Evolutionary conservation across 106 monocot species (phyloP).

Genomic region (Ottelia alismoides): DNA sequence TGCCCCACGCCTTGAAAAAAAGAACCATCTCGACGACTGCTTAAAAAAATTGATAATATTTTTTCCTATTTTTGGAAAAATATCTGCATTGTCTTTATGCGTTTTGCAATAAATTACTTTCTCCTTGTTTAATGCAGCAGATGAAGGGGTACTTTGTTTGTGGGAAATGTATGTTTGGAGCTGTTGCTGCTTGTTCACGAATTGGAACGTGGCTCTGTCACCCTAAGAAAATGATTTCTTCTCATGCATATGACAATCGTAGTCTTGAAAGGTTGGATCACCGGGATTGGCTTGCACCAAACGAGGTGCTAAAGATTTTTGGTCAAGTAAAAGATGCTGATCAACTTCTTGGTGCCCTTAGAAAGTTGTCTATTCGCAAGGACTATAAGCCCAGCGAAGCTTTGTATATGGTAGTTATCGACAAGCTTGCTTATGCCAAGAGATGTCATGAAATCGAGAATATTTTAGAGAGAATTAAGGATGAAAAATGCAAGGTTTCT

Average conservation of each 20-base stretch:
- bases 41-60: too few species aligned
- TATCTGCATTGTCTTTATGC: too few species aligned
- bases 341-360: constrained; percentile 28
- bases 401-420: constrained; percentile 48
- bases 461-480: constrained; percentile 38
- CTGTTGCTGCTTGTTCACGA: too few species aligned
- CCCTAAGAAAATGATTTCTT: constrained; percentile 10
- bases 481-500: constrained; percentile 50
- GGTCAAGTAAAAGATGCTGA: constrained; percentile 36
- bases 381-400: constrained; percentile 81
- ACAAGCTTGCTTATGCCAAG: constrained; percentile 34
- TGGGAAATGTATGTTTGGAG: too few species aligned
- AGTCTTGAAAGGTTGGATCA: constrained; percentile 54
- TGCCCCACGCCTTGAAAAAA: too few species aligned
- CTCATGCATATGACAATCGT: constrained; percentile 25
- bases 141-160: too few species aligned
- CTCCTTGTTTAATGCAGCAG: too few species aligned
- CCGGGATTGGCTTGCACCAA: constrained; percentile 85
- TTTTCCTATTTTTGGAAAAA: too few species aligned
- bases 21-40: too few species aligned
- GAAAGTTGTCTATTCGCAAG: constrained; percentile 32
- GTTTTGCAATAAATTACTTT: too few species aligned
- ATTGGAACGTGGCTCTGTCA: too few species aligned
- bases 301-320: constrained; percentile 71
- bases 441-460: constrained; percentile 37